A percentile compares a stretch with the other conserved stretches of the same genome.
Conservation (phyloP, 192 early-diverging fungal genomes). For the Coemansia furcata region DNA sequence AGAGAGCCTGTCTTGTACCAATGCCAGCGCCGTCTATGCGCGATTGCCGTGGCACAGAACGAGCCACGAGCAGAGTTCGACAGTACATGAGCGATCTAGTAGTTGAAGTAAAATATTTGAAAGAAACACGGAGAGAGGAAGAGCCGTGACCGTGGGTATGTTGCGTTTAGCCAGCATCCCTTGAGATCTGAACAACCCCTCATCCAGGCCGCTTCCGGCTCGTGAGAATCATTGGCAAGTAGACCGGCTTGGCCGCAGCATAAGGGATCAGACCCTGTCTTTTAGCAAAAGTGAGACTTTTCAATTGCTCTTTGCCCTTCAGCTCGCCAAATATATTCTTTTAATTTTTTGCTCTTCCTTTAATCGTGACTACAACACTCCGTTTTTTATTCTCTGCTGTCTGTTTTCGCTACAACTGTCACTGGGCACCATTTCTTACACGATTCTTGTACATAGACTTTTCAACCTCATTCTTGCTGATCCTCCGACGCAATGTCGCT, state of each 20-base stretch:
- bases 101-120: neutral
- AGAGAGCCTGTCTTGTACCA: neutral
- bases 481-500: neutral
- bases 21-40: neutral
- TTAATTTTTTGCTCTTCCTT: neutral
- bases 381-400: neutral
- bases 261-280: neutral
- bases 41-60: neutral
- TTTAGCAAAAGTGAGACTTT: neutral
- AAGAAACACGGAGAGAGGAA: neutral
- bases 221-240: neutral
- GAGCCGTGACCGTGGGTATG: neutral
- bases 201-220: neutral
- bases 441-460: neutral
- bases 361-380: neutral
- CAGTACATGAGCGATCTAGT: neutral
- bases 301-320: neutral
- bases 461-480: neutral
- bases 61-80: neutral
- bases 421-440: neutral
- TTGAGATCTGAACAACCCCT: neutral
- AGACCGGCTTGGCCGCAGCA: neutral
- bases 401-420: neutral
- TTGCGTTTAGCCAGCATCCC: neutral
- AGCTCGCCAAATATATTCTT: neutral